Base-by-base conservation (phyloP, 331 rosid genomes). In the Acacia concinna region DNA sequence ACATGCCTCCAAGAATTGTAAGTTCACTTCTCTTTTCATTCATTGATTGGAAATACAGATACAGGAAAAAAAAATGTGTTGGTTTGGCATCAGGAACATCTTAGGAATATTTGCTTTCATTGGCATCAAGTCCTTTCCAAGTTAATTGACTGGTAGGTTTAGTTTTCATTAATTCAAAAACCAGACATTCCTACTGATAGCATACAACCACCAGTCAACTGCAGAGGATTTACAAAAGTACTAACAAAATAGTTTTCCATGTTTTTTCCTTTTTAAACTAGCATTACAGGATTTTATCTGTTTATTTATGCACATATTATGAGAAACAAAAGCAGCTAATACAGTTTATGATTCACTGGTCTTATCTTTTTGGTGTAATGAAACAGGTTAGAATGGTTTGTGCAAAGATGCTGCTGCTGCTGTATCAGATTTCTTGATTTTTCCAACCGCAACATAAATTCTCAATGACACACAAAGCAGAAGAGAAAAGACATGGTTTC, bases 1-100 rank as follows among this genome's bases (percentile, higher is more conserved):
- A 85, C 92, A 60, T 90, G 92, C 84, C 89, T 92, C 44, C 57
- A 43, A 38, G 92, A 92, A 71, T 77, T 92, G 97, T 92, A 84
- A 87, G 97, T 44, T 35, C 67, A 60, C 68, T 66, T 54, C 20
- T 71, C 87, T 77, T 25, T 70, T n/a, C 43, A 68, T 5, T 43
- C 54, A 41, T 21, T 23, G 46, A 34, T 65, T 34, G 31, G 32
- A 62, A 11, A 8, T 71, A 54, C 7, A 28, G 11, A 34, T 9
- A 64, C 56, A 18, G 37, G 3, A 32, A 34, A 31, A n/a, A 23
- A 46, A 35, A 35, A 7, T 57, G 28, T n/a, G 44, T 73, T 65
- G 28, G 30, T 32, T 31, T 64, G 52, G 34, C 57, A 21, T 79
- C 28, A 49, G 12, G 18, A 68, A 54, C 41, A 43, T 81, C 34